A percentile compares a stretch with the other conserved stretches of the same genome.
Evolutionary conservation across 2,329 filamentous ascomycete species (phyloP).

Genomic region (Calcarisporium arbuscula): DNA sequence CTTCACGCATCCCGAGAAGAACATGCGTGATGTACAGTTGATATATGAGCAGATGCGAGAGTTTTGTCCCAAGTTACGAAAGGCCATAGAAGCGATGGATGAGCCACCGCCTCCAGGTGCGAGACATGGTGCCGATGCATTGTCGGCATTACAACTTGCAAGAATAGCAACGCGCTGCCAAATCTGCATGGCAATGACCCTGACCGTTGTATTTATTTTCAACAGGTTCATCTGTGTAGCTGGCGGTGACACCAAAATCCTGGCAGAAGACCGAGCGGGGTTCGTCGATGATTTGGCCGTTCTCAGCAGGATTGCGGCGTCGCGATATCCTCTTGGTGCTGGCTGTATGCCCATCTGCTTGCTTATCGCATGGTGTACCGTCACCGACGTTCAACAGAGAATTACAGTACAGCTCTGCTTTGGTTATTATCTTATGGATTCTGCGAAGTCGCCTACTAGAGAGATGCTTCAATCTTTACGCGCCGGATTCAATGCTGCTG

Average conservation of each 20-base stretch:
- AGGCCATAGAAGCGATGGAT: not conserved
- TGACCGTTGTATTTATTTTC: constrained; percentile 7
- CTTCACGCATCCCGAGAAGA: no score
- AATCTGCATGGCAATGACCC: constrained; percentile 13
- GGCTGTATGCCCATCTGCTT: constrained; percentile 19
- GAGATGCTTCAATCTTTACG: no score
- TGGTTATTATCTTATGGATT: constrained; percentile 16
- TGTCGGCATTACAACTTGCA: no score
- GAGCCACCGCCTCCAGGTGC: no score
- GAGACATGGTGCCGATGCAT: no score
- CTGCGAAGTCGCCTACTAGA: no score
- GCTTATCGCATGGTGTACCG: constrained; percentile 17
- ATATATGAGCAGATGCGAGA: no score
- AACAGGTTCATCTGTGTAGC: constrained; percentile 18
- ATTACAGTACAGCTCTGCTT: constrained; percentile 8
- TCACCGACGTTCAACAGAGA: constrained; percentile 18
- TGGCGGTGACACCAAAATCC: constrained; percentile 6
- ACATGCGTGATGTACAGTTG: no score
- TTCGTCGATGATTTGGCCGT: constrained; percentile 17
- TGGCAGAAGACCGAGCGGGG: constrained; percentile 12
- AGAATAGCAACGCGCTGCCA: constrained; percentile 12
- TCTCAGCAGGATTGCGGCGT: constrained; percentile 15
- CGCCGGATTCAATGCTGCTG: no score
- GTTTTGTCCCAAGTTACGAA: constrained; percentile 3
- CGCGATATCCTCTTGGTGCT: constrained; percentile 19